phyloP scores from a whole-genome alignment of 176 grass and related monocot genomes.

The Triticum timopheevii region DNA sequence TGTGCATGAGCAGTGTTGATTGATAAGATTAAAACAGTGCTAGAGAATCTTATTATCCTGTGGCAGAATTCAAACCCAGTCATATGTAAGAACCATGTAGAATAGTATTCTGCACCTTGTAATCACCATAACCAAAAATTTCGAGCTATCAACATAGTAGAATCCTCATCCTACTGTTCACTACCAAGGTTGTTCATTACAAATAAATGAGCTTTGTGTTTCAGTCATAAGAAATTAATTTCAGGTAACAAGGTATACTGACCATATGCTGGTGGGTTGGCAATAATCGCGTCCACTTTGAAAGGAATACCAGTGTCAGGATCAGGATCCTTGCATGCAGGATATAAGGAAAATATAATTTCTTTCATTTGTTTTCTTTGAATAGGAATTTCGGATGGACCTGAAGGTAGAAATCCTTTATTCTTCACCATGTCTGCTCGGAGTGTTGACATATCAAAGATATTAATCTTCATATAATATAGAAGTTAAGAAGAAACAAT shows the following conservation, averaged over 20 bases:
- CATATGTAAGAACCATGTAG: neutral
- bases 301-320: slow-evolving; percentile 65
- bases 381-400: slow-evolving; percentile 83
- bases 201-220: neutral
- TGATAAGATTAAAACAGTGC: neutral
- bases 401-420: slow-evolving; percentile 93
- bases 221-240: neutral
- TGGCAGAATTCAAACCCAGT: neutral
- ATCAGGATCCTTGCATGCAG: slow-evolving; percentile 79
- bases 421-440: slow-evolving; percentile 96
- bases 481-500: neutral
- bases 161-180: too few species aligned
- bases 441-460: neutral
- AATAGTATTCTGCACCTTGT: neutral
- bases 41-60: neutral
- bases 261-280: slow-evolving; percentile 95
- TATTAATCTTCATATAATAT: slow-evolving; percentile 9
- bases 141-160: too few species aligned
- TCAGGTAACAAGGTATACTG: slow-evolving; percentile 6
- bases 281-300: slow-evolving; percentile 90
- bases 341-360: slow-evolving; percentile 82
- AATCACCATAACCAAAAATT: neutral
- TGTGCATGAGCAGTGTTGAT: neutral
- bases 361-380: slow-evolving; percentile 97
- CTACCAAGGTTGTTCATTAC: neutral